Conservation (phyloP, 495 filamentous ascomycete genomes). For the Podospora pseudocomata region DNA sequence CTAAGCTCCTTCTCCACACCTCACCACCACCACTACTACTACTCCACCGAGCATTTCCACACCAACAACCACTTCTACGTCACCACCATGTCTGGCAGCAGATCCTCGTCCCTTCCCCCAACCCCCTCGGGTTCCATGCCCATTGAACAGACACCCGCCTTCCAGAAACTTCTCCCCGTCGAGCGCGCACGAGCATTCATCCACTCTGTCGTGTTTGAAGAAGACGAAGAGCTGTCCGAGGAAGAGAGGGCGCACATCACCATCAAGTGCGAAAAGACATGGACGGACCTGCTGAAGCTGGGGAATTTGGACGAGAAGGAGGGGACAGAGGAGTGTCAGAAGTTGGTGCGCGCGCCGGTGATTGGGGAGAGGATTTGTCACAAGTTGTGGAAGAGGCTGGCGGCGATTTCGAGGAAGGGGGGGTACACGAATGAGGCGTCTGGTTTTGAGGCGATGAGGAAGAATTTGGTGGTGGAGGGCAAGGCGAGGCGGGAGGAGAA, state of each 20-base stretch:
- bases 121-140: not conserved
- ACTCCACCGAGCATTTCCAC: too few species aligned
- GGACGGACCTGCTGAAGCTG: not conserved
- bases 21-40: too few species aligned
- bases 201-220: not conserved
- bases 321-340: not conserved
- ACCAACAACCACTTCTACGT: too few species aligned
- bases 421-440: not conserved
- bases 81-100: not conserved
- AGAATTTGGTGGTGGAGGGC: not conserved
- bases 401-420: not conserved
- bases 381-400: not conserved
- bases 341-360: not conserved
- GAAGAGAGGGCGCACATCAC: not conserved
- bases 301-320: constrained; percentile 67
- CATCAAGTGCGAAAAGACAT: not conserved
- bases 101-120: not conserved
- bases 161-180: not conserved
- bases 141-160: not conserved
- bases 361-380: not conserved
- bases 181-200: not conserved
- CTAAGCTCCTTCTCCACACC: too few species aligned
- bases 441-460: not conserved
- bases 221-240: not conserved
- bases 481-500: not conserved